Base-by-base conservation (phyloP, 2,329 filamentous ascomycete genomes). In the Tothia fuscella region DNA sequence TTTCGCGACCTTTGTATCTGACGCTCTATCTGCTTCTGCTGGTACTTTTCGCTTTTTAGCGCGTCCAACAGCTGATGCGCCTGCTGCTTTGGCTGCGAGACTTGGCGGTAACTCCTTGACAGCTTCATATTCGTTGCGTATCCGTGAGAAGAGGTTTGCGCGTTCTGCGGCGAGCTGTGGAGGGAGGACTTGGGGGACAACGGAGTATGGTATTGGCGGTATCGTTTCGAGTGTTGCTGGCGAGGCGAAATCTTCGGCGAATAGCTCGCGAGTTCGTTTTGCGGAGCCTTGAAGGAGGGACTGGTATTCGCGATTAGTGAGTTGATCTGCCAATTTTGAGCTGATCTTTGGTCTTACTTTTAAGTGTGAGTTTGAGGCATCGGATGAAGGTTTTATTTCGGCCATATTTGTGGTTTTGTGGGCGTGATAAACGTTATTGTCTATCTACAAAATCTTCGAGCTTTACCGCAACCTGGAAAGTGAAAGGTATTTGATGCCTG, bases 31-130 rank as follows among this genome's bases (percentile, higher is more conserved):
- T 47, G 71, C 62, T 43, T 66, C 62, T 34, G 63, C 43, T 14
- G 64, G 51, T 22, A 50, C 60, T 58, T 74, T 77, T 26, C 71
- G 66, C 51, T 78, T 74, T 59, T 78, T 83, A 49, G 33, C 39
- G 25, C 76, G 70, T n/a, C 75, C 65, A 4, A 69, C 66, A 3
- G 68, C 61, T 20, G 66, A 63, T 28, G 74, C 71, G 52, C 68
- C 74, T 12, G 82, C 80, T 59, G 88, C 81, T 57, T 88, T 91
- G 17, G 83, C 80, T 26, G 83, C 83, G 16, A 95, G 71, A 2
- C 76, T 76, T 17, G 80, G 75, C 5, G 88, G 88, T 3, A 95
- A 71, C 47, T 82, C 80, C 56, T 78, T 76, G 17, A 91, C 80
- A 54, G 79, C 68, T 51, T 78, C 74, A 61, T 94, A 95, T 65